These are phyloP conservation scores for Turritis glabra DNA, from an alignment of 345 rosid genomes.

Conservation along the genomic window DNA sequence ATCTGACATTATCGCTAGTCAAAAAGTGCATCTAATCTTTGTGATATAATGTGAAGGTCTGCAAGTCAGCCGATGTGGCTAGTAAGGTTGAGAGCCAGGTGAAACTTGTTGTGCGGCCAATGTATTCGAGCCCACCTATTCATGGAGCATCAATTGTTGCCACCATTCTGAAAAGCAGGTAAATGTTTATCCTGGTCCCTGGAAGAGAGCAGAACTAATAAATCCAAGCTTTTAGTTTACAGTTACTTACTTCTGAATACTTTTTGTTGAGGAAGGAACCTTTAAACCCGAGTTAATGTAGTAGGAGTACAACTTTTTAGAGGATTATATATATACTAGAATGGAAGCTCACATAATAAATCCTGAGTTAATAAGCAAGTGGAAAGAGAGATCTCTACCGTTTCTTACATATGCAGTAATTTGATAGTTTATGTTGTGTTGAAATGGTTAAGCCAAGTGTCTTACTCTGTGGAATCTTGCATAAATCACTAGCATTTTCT, in stretches of 20 bases:
- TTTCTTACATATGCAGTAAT: neutral
- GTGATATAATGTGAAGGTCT: constrained; percentile 50
- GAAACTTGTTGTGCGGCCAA: constrained; percentile 74
- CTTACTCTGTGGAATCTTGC: neutral
- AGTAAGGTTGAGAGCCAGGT: constrained; percentile 72
- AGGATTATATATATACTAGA: constrained; percentile 1
- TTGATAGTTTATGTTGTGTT: constrained; percentile 4
- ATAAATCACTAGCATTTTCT: neutral
- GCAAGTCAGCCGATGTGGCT: constrained; percentile 72
- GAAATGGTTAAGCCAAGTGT: neutral
- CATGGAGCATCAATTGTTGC: constrained; percentile 81
- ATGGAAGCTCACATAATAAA: neutral
- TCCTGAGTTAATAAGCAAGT: neutral
- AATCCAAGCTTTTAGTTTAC: constrained; percentile 18
- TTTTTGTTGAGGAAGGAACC: neutral
- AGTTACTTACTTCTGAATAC: neutral
- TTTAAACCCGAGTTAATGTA: neutral
- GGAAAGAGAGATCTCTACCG: neutral
- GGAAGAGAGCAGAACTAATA: neutral
- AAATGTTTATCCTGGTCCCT: neutral
- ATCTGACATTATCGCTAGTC: constrained; percentile 1
- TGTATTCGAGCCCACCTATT: constrained; percentile 73
- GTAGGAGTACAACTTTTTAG: neutral
- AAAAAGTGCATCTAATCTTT: constrained; percentile 2
- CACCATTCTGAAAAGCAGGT: constrained; percentile 66